Percentiles rank a stretch among this genome's conserved stretches.
These are phyloP conservation scores for Fusarium sp. DNA, from an alignment of 2,329 filamentous ascomycete species.

Conservation along the genomic window DNA sequence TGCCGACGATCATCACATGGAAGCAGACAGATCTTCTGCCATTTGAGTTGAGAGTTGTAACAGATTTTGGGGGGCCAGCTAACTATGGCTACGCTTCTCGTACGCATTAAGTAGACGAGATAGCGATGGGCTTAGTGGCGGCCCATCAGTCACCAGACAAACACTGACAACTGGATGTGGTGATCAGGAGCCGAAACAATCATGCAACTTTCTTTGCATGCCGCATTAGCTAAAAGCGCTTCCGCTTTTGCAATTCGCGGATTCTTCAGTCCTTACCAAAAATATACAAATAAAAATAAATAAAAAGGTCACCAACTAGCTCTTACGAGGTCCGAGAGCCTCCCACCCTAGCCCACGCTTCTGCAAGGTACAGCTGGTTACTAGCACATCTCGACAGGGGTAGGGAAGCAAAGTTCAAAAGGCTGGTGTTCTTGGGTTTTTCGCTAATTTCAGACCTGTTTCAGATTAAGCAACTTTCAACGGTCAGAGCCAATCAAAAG, in stretches of 20 bases:
- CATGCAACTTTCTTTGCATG: neutral
- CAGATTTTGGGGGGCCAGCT: conserved; percentile 18
- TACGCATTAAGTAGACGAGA: conserved; percentile 5
- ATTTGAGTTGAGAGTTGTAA: conserved; percentile 29
- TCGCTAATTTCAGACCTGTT: conserved; percentile 37
- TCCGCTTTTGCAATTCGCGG: neutral
- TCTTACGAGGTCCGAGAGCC: conserved; percentile 9
- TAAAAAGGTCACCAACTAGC: neutral
- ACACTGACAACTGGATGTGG: neutral
- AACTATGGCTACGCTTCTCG: conserved; percentile 12
- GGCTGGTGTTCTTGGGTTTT: conserved; percentile 3
- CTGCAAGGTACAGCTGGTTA: conserved; percentile 35
- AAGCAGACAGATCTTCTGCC: conserved; percentile 13
- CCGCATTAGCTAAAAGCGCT: neutral
- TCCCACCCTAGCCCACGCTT: conserved; percentile 21
- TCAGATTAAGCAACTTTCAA: conserved; percentile 29
- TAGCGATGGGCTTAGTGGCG: conserved; percentile 4
- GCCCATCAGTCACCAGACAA: neutral
- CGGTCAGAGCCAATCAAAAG: conserved; percentile 27
- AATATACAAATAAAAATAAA: neutral
- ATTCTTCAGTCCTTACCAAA: conserved; percentile 8
- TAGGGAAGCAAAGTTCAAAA: conserved; percentile 1
- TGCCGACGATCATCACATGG: conserved; percentile 31
- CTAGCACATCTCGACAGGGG: conserved; percentile 32
- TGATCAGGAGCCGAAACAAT: conserved; percentile 15